Evolutionary conservation across 1,284 basidiomycete genomes (phyloP).

Genomic region (Neonothopanus nambi): DNA sequence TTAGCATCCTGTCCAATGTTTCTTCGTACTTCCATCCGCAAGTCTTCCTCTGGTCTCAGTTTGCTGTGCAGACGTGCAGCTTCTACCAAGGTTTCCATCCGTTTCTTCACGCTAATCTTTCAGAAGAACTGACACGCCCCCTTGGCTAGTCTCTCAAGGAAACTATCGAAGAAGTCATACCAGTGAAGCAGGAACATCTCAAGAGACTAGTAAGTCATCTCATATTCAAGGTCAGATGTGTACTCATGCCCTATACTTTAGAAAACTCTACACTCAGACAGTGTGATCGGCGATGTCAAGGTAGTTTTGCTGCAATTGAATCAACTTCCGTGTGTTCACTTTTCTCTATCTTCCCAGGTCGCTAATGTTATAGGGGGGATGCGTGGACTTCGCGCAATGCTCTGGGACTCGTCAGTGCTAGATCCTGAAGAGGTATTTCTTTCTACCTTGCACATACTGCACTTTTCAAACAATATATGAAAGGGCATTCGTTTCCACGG

Average conservation of each 20-base stretch:
- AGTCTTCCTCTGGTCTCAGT: neutral
- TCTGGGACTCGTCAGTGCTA: constrained; percentile 90
- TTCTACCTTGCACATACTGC: neutral
- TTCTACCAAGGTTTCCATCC: constrained; percentile 59
- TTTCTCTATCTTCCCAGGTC: constrained; percentile 47
- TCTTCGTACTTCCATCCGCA: constrained; percentile 22
- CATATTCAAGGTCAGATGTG: neutral
- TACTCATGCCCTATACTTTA: constrained; percentile 28
- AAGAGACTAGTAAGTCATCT: constrained; percentile 64
- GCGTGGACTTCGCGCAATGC: constrained; percentile 87
- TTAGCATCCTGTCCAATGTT: too few species aligned
- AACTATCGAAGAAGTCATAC: constrained; percentile 78
- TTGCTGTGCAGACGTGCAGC: constrained; percentile 46
- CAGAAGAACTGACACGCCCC: constrained; percentile 1
- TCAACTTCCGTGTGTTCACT: neutral
- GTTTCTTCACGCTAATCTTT: neutral
- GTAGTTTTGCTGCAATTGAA: constrained; percentile 32
- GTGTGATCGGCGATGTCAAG: constrained; percentile 80
- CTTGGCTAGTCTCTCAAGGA: constrained; percentile 62
- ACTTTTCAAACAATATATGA: constrained; percentile 13
- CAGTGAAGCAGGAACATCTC: constrained; percentile 76
- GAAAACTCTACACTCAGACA: constrained; percentile 73
- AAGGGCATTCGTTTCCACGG: constrained; percentile 90
- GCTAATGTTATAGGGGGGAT: constrained; percentile 88
- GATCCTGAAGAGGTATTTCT: constrained; percentile 75